phyloP scores from a whole-genome alignment of 768 basidiomycete genomes.

The Hortiboletus flavorubellus region DNA sequence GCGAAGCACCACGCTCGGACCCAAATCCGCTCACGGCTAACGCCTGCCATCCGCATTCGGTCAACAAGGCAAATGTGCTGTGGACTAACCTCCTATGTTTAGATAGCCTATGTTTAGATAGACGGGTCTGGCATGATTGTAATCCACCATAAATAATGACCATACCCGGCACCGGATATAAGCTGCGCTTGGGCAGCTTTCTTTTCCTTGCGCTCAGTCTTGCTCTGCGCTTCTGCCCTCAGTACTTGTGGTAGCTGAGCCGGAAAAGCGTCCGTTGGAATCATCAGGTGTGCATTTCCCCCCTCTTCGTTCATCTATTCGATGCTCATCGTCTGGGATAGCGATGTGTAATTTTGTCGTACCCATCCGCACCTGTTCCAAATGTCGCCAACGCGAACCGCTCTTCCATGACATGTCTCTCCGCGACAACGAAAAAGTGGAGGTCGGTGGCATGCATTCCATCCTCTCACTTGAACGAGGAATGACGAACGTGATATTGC shows the following conservation, averaged over 20 bases:
- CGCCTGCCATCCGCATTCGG: conserved; percentile 11
- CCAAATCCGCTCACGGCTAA: conserved; percentile 1
- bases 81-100: conserved; percentile 7
- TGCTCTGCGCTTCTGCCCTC: not conserved
- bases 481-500: not conserved
- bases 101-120: not conserved
- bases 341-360: conserved; percentile 31
- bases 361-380: conserved; percentile 31
- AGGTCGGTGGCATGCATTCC: conserved; percentile 9
- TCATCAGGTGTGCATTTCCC: not conserved
- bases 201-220: not conserved
- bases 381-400: conserved; percentile 24
- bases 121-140: not conserved
- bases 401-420: conserved; percentile 21
- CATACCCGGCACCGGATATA: conserved; percentile 7
- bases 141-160: conserved; percentile 7
- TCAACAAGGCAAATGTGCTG: conserved; percentile 8
- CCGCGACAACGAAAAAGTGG: conserved; percentile 17
- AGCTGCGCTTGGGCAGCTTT: not conserved
- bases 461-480: not conserved
- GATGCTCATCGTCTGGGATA: not conserved
- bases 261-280: not conserved
- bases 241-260: not conserved
- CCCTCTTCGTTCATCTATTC: not conserved
- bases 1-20: not conserved